Base-by-base conservation (phyloP, 164 flowering plant genomes). In the Nelumbo lutea region DNA sequence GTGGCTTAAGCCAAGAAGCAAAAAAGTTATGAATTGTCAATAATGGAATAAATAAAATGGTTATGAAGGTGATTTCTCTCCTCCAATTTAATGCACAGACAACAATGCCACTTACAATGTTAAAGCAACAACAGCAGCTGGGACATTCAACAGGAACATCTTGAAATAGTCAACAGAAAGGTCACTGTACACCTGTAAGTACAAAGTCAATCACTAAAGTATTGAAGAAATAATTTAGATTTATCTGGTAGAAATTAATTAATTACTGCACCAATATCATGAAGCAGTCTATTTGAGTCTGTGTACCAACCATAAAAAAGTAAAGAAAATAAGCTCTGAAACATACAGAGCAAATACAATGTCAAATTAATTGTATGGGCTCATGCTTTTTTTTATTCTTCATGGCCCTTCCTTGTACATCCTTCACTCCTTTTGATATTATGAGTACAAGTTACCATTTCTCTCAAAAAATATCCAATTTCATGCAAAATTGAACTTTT, bases 121-220 rank as follows among this genome's bases (percentile, higher is more conserved):
- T 15, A 95, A 81, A 3, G 98, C 93, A 75, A 90, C 79, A 48
- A 95, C 87, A 60, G 96, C 87, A 63, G 98, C 97, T 15, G 98
- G 97, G 52, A 91, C 98, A 70, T 95, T 87, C 83, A 95, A 73
- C 46, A 95, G 83, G 70, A 90, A 79, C 97, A 95, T 91, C 84
- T 89, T 95, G 69, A 91, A 78, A 71, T 95, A 95, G 84, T 95
- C 98, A 70, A 91, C 96, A 43, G 82, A 69, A 61, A 95, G 83
- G 71, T 95, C 98, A 78, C 98, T 91, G 82, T 95, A 95, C 50
- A 95, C 96, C 98, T 94, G 73, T 53, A 56, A 10, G 52, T 57
- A 51, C 72, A 72, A 70, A 74, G 15, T 43, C 57, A 53, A 11
- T n/a, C n/a, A n/a, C n/a, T n/a, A 11, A 53, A 72, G 66, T 48